Base-by-base conservation (phyloP, 257 asterid genomes). In the Solanum medicagineum region DNA sequence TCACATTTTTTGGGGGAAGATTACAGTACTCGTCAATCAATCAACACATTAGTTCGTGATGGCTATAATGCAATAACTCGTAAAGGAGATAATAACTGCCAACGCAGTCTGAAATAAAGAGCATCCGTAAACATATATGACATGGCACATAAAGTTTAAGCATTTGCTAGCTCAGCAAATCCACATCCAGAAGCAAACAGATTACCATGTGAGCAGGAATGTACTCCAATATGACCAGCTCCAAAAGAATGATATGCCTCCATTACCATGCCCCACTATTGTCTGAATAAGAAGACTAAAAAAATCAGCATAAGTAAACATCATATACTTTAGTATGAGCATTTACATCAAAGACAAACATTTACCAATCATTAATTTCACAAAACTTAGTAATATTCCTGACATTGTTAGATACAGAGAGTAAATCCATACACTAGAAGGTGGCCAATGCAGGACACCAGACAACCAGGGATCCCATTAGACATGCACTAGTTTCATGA, bases 171-270 rank as follows among this genome's bases (percentile, higher is more conserved):
- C 63, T 79, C 83, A 53, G 65, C 65, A 16, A 49, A 79, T 53
- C 62, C 22, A 26, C 63, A 26, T 26, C 65, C 63, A 53, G 47
- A 79, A 77, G 83, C 7, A 1, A 79, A 29, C 49, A 53, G 83
- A 79, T 79, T 95, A 97, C 99, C 99, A 97, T 85, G 98, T 95
- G 88, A 97, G 97, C 85, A 97, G 90, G 91, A 97, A 97, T 40
- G 99, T 95, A 90, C 99, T 97, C 99, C 99, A 97, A 87, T 97
- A 97, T 32, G 99, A 97, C 99, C 98, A 97, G 87, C 92, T 93
- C 98, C 98, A 97, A 87, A 95, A 97, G 95, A 97, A 97, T 88
- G 99, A 95, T 85, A 97, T 92, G 88, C 98, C 98, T 69, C 97
- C 97, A 90, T 89, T 93, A 69, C 87, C 92, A 80, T 92, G 95